Evolutionary conservation across 176 grass and related monocot species (phyloP).

Genomic region (Oryza glumipatula): DNA sequence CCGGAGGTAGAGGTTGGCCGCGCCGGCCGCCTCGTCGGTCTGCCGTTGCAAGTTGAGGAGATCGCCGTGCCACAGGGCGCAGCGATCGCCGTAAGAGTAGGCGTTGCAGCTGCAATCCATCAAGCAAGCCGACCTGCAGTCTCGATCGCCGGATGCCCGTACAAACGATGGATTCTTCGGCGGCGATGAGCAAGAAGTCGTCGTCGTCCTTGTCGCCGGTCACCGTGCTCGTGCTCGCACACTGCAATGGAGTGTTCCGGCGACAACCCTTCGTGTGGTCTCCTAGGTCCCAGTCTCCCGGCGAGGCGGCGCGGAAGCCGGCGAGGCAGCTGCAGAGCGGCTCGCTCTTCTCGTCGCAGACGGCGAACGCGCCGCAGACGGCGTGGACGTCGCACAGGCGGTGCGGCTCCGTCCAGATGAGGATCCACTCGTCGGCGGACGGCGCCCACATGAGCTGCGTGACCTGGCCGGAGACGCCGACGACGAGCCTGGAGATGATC

Average conservation of each 20-base stretch:
- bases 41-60: conserved; percentile 36
- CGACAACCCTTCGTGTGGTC: conserved; percentile 39
- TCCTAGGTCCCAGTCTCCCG: conserved; percentile 28
- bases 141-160: not conserved
- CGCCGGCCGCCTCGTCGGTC: not conserved
- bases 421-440: conserved; percentile 14
- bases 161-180: not conserved
- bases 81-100: conserved; percentile 44
- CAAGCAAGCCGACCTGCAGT: conserved; percentile 48
- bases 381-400: conserved; percentile 44
- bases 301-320: conserved; percentile 26
- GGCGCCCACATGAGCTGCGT: conserved; percentile 49
- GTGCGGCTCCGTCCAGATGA: conserved; percentile 43
- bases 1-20: conserved; percentile 40
- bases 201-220: conserved; percentile 10
- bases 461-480: conserved; percentile 45
- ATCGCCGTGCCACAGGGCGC: conserved; percentile 47
- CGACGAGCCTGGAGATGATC: conserved; percentile 44
- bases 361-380: conserved; percentile 40
- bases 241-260: conserved; percentile 32
- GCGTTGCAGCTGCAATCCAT: conserved; percentile 53
- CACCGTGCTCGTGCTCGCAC: not conserved
- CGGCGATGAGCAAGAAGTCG: conserved; percentile 33
- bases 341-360: conserved; percentile 43
- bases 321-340: conserved; percentile 43